Evolutionary conservation across 2,329 filamentous ascomycete species (phyloP).

Genomic region (Colletotrichum siamense): DNA sequence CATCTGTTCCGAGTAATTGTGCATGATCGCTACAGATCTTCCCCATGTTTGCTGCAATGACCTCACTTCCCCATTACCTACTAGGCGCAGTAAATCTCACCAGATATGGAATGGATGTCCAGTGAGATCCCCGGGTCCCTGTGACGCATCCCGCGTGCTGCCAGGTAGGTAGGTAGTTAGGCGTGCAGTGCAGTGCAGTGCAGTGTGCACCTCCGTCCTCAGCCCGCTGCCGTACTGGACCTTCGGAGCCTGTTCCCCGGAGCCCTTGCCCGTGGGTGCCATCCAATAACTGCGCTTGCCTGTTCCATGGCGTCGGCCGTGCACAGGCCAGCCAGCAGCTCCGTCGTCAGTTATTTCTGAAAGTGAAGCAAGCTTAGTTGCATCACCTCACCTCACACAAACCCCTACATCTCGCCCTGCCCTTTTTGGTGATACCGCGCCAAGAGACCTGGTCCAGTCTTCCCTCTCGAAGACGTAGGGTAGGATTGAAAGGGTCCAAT

Average conservation of each 20-base stretch:
- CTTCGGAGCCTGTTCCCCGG: slow-evolving; percentile 7
- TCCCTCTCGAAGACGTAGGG: slow-evolving; percentile 3
- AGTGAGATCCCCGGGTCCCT: not conserved
- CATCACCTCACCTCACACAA: slow-evolving; percentile 5
- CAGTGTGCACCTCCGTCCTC: not conserved
- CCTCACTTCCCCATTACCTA: not conserved
- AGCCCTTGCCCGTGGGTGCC: not conserved
- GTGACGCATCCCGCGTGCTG: not conserved
- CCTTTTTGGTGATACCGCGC: slow-evolving; percentile 1
- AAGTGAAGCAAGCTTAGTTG: not conserved
- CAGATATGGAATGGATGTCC: not conserved
- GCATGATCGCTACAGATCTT: not conserved
- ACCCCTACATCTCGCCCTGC: not conserved
- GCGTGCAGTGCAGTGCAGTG: not conserved
- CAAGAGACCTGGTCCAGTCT: not conserved
- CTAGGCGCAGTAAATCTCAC: not conserved
- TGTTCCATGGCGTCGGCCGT: not conserved
- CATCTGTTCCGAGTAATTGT: not conserved
- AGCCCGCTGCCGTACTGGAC: not conserved
- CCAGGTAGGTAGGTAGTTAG: not conserved
- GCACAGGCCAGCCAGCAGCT: slow-evolving; percentile 10
- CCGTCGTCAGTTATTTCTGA: slow-evolving; percentile 8
- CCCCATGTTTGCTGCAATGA: not conserved
- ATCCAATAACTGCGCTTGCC: not conserved
- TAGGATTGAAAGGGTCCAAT: not conserved